phyloP scores from a whole-genome alignment of 164 flowering plant species.

The Euptelea pleiosperma region DNA sequence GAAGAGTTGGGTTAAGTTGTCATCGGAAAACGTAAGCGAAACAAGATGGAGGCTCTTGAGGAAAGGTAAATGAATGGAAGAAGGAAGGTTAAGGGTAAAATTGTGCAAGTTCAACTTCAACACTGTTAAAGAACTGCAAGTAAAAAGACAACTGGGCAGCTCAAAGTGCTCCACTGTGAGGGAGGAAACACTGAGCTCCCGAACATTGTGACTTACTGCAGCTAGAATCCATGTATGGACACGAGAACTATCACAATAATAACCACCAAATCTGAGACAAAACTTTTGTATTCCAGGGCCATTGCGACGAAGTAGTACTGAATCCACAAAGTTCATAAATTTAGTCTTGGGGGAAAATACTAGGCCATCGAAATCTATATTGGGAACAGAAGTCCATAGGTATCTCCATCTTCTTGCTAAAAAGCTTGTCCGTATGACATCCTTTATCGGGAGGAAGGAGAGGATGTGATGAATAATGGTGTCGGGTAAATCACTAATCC shows the following conservation, averaged over 20 bases:
- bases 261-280: constrained; percentile 11
- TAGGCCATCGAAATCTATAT: constrained; percentile 15
- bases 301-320: constrained; percentile 9
- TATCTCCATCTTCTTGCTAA: constrained; percentile 15
- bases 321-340: constrained; percentile 17
- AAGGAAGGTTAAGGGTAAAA: constrained; percentile 10
- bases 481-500: constrained; percentile 13
- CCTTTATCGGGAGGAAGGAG: constrained; percentile 13
- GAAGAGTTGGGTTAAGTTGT: constrained; percentile 11
- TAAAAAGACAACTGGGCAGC: constrained; percentile 11
- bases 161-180: constrained; percentile 9
- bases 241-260: constrained; percentile 12
- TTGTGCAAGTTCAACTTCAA: constrained; percentile 13
- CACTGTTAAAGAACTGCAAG: constrained; percentile 9
- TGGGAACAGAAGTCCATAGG: constrained; percentile 14
- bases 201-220: constrained; percentile 17
- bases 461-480: constrained; percentile 16
- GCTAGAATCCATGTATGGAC: constrained; percentile 14
- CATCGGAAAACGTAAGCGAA: constrained; percentile 9
- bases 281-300: constrained; percentile 10
- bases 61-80: constrained; percentile 12
- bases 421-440: constrained; percentile 9
- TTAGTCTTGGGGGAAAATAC: constrained; percentile 6
- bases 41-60: constrained; percentile 16
- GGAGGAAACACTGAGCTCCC: constrained; percentile 12